Evolutionary conservation across 257 asterid genomes (phyloP), one percentile per base, ranked within the genome.

Genomic region (Plantago major): DNA sequence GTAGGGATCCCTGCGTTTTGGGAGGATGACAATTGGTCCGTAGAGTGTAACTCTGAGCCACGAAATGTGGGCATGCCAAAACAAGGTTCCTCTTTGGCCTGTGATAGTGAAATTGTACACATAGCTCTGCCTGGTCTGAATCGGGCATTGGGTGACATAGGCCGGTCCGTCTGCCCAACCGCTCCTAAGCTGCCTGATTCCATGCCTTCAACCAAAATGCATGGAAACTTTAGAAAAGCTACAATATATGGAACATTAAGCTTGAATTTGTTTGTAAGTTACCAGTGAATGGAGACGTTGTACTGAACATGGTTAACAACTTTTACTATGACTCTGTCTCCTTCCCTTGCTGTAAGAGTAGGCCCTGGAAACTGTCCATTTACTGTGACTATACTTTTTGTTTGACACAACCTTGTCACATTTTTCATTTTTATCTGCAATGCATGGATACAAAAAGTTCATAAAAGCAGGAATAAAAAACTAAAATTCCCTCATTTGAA

Each of bases 91-190:
- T 49, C 85, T 68, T 64, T 84, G 93, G 53, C 82, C 87, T 5
- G 37, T 71, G n/a, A 85, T 26, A 22, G 87, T 85, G 69, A 82
- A 85, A 55, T 79, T 76, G 33, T 84, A 80, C 19, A 78, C 82
- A 62, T 85, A 82, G 48, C 73, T 79, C 65, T 82, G 83, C 5
- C 87, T 82, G 13, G 78, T 84, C 59, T 74, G 89, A 67, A 84
- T 84, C 0, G 93, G 86, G 58, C 93, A 84, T 48, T 84, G 86
- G 6, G 92, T 75, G 56, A 84, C 30, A 67, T 84, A 81, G 8
- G 92, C 86, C 0, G 88, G 82, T 50, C 93, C 88, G 43, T 84
- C 88, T 0, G 93, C 93, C 93, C 93, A 85, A 50, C 85, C 87
- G 18, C 87, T 85, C 58, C 85, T 64, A 45, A 82, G 64, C 58